Evolutionary conservation across 2,329 filamentous ascomycete species (phyloP).

Genomic region (Neopestalotiopsis clavispora): DNA sequence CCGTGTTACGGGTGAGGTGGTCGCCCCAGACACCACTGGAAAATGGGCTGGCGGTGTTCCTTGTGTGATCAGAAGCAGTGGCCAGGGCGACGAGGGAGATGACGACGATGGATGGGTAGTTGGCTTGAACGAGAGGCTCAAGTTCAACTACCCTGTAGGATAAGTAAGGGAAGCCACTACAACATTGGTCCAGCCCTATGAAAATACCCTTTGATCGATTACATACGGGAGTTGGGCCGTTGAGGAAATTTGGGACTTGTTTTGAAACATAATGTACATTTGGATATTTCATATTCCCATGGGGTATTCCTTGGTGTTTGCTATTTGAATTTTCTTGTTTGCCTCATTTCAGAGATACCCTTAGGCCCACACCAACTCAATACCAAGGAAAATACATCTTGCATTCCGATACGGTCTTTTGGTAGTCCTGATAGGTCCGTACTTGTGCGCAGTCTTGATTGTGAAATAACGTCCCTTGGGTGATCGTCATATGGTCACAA

Average conservation of each 20-base stretch:
- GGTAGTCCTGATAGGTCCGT: no score
- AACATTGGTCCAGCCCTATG: not conserved
- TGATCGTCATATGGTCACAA: no score
- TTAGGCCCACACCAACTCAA: not conserved
- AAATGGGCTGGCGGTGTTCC: conserved; percentile 72
- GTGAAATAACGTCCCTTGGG: no score
- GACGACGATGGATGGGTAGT: conserved; percentile 96
- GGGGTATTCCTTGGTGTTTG: not conserved
- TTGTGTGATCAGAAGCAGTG: conserved; percentile 76
- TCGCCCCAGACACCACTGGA: conserved; percentile 43
- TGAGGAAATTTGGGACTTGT: not conserved
- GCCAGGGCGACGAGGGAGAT: conserved; percentile 50
- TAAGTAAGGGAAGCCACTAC: not conserved
- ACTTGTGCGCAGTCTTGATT: no score
- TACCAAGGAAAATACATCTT: not conserved
- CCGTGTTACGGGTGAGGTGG: conserved; percentile 83
- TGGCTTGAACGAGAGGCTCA: conserved; percentile 87
- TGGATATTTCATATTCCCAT: not conserved
- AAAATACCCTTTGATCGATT: not conserved
- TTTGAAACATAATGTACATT: not conserved
- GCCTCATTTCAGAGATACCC: not conserved
- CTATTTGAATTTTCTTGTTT: not conserved
- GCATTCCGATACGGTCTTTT: not conserved
- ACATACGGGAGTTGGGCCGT: not conserved
- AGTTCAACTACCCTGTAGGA: conserved; percentile 98